Conservation (phyloP, 495 filamentous ascomycete species). For the Elasticomyces elasticus region DNA sequence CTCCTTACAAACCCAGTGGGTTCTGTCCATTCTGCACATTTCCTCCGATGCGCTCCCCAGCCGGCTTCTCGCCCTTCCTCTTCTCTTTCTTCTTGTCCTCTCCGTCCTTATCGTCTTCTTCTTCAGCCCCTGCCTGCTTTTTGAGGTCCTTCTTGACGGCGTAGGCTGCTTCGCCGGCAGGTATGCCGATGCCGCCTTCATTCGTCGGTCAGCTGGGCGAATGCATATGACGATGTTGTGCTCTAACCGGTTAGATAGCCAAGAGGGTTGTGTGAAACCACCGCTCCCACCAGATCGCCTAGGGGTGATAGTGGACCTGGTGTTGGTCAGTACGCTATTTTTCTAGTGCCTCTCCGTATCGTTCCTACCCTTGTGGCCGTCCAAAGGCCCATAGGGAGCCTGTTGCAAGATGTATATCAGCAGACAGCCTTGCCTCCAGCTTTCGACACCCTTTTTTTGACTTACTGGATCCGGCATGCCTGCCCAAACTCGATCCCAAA, state of each 20-base stretch:
- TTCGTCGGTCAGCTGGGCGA: too few species aligned
- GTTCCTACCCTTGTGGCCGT: neutral
- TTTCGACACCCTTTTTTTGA: neutral
- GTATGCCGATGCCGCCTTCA: constrained; percentile 3
- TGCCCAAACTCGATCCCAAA: too few species aligned
- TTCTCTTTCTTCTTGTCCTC: neutral
- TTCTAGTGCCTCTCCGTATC: neutral
- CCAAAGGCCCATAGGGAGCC: constrained; percentile 2
- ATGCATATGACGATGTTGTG: too few species aligned
- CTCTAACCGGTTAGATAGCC: constrained; percentile 6
- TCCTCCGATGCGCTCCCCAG: constrained; percentile 17
- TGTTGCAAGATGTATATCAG: neutral
- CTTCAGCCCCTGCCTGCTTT: neutral
- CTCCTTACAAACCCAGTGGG: constrained; percentile 12
- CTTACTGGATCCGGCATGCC: too few species aligned
- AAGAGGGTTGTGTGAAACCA: constrained; percentile 21
- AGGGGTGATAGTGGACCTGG: constrained; percentile 19
- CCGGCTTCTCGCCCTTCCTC: neutral
- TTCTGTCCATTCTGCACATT: constrained; percentile 18
- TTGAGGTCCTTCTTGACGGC: constrained; percentile 6
- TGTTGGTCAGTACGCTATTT: neutral
- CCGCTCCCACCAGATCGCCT: constrained; percentile 17
- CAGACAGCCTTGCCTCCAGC: neutral
- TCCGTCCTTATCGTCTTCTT: neutral
- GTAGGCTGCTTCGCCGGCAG: constrained; percentile 4